phyloP scores from a whole-genome alignment of 2,329 filamentous ascomycete genomes.

The Leptodontidium sp. region DNA sequence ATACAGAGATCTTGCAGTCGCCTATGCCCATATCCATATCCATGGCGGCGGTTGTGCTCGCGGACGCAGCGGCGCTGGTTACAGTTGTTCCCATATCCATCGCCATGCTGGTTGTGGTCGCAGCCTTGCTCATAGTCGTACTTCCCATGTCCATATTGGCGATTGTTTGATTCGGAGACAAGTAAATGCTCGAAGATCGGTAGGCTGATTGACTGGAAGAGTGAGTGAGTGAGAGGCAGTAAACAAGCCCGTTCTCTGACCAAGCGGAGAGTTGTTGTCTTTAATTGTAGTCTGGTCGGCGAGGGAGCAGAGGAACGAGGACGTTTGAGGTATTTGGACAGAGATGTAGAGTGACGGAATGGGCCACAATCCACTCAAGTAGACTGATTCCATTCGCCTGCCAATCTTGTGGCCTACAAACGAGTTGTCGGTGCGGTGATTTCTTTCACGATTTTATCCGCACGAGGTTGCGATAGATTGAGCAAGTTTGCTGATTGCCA shows the following conservation, averaged over 20 bases:
- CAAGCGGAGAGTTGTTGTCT: background rate
- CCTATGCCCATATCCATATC: slow-evolving; percentile 33
- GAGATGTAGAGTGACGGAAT: background rate
- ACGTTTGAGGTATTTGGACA: slow-evolving; percentile 1
- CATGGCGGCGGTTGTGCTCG: slow-evolving; percentile 24
- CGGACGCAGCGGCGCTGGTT: slow-evolving; percentile 14
- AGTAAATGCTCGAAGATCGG: background rate
- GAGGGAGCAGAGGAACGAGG: background rate
- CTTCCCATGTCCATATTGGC: slow-evolving; percentile 39
- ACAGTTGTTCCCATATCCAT: slow-evolving; percentile 29
- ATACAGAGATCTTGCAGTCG: slow-evolving; percentile 34
- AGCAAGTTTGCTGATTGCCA: slow-evolving; percentile 22
- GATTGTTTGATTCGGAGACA: background rate
- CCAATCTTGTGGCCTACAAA: background rate
- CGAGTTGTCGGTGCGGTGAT: background rate
- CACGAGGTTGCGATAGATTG: slow-evolving; percentile 26
- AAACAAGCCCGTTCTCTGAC: background rate
- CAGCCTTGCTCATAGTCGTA: slow-evolving; percentile 28
- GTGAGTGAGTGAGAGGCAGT: background rate
- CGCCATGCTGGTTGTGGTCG: slow-evolving; percentile 26
- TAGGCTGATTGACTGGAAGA: no score
- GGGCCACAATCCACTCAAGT: slow-evolving; percentile 12
- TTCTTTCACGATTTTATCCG: background rate
- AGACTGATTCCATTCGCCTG: background rate
- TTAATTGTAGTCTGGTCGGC: slow-evolving; percentile 8